Evolutionary conservation across 257 asterid genomes (phyloP).

Genomic region (Lycium ferocissimum): DNA sequence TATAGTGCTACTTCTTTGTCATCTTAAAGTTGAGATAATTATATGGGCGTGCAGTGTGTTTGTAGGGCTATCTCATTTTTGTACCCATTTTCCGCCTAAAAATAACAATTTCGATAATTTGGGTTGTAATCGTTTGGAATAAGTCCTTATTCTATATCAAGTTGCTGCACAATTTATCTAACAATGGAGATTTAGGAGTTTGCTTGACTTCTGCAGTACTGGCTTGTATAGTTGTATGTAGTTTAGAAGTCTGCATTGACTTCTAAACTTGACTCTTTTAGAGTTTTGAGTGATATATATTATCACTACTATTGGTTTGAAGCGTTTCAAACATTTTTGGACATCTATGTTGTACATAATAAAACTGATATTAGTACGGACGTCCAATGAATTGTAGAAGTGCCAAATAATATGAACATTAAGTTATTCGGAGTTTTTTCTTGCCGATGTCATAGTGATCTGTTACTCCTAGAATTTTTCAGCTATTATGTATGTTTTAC

Average conservation of each 20-base stretch:
- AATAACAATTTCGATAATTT: too few relatives aligned
- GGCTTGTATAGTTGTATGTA: background rate
- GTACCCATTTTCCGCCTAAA: too few relatives aligned
- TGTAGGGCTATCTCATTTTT: too few relatives aligned
- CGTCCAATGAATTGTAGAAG: background rate
- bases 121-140: background rate
- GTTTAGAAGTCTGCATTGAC: background rate
- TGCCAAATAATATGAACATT: slow-evolving; percentile 3
- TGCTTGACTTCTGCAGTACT: background rate
- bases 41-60: too few relatives aligned
- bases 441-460: background rate
- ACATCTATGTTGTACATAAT: background rate
- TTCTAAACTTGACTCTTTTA: background rate
- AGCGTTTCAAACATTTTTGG: background rate
- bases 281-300: background rate
- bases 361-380: background rate
- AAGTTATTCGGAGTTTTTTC: background rate
- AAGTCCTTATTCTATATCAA: too few relatives aligned
- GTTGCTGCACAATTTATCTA: background rate
- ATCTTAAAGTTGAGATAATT: background rate
- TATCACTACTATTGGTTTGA: background rate
- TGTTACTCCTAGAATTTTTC: background rate
- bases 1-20: background rate
- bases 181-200: background rate
- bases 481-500: background rate